A percentile compares a stretch with the other conserved stretches of the same genome.
These are phyloP conservation scores for Penicillium sp. DNA, from an alignment of 2,329 filamentous ascomycete genomes.

Conservation along the genomic window DNA sequence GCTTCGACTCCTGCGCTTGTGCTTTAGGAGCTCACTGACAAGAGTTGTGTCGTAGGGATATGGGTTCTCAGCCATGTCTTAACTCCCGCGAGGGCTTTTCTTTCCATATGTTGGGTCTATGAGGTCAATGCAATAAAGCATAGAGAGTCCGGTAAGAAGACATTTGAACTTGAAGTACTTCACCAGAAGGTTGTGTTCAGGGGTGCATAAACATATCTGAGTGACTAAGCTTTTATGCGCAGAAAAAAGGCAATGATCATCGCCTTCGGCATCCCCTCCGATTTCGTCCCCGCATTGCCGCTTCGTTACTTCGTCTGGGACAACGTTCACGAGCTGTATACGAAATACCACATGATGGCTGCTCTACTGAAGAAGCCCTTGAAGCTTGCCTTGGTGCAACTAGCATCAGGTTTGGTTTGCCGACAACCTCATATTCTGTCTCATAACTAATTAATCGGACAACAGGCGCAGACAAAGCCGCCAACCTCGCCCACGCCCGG, in stretches of 20 bases:
- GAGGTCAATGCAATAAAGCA: not conserved
- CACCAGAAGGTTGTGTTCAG: not conserved
- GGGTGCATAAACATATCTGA: not conserved
- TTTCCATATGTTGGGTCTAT: not conserved
- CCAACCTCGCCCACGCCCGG: conserved; percentile 81
- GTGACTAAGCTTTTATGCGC: not conserved
- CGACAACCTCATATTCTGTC: not conserved
- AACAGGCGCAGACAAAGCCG: conserved; percentile 75
- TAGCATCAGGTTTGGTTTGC: conserved; percentile 66
- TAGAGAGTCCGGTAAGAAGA: not conserved
- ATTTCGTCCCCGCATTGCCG: conserved; percentile 6
- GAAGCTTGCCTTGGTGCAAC: conserved; percentile 80
- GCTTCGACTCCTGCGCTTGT: conserved; percentile 28
- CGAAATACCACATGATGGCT: conserved; percentile 47
- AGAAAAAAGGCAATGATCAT: not conserved
- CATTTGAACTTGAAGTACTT: not conserved
- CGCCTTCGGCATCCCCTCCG: conserved; percentile 1
- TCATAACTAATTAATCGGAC: not conserved
- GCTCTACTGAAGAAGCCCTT: conserved; percentile 73
- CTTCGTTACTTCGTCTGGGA: not conserved
- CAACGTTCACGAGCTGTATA: not conserved
- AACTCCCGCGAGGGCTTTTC: not conserved
- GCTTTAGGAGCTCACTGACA: conserved; percentile 29
- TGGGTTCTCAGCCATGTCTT: conserved; percentile 16
- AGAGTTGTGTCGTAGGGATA: conserved; percentile 31